Conservation (phyloP, 768 basidiomycete genomes). For the Rickenella mellea region DNA sequence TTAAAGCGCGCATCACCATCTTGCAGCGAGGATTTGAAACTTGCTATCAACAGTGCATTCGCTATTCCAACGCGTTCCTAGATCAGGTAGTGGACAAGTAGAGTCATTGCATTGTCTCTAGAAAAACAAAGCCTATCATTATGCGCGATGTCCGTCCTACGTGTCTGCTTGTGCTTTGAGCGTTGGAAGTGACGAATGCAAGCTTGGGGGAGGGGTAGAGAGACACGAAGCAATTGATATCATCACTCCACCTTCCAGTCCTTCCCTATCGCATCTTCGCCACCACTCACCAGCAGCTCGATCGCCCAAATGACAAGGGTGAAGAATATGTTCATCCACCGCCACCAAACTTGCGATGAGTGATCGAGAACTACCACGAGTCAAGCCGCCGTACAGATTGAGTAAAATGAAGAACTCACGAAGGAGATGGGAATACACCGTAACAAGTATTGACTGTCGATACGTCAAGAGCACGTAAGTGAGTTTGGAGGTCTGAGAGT, state of each 20-base stretch:
- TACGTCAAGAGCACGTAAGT: constrained; percentile 73
- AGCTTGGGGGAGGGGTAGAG: too few relatives aligned
- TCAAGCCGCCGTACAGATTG: background rate
- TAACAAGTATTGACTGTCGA: constrained; percentile 75
- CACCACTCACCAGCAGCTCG: constrained; percentile 71
- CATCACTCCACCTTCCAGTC: constrained; percentile 72
- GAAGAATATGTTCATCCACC: constrained; percentile 87
- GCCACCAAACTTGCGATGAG: constrained; percentile 89
- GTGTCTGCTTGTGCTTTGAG: too few relatives aligned
- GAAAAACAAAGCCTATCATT: too few relatives aligned
- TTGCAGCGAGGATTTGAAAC: constrained; percentile 63
- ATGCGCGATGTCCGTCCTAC: too few relatives aligned
- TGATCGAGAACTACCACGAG: constrained; percentile 61
- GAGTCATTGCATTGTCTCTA: too few relatives aligned
- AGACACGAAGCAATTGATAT: too few relatives aligned
- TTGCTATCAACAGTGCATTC: constrained; percentile 69
- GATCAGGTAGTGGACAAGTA: constrained; percentile 36
- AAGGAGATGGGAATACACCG: constrained; percentile 80
- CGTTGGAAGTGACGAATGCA: too few relatives aligned
- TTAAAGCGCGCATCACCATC: background rate
- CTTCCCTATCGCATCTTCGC: constrained; percentile 53
- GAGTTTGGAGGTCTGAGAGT: constrained; percentile 58
- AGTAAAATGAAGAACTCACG: constrained; percentile 38
- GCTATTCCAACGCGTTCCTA: constrained; percentile 70
- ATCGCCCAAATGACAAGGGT: constrained; percentile 77